Conservation (phyloP, 2,329 filamentous ascomycete species). For the Fusarium dlaminii region DNA sequence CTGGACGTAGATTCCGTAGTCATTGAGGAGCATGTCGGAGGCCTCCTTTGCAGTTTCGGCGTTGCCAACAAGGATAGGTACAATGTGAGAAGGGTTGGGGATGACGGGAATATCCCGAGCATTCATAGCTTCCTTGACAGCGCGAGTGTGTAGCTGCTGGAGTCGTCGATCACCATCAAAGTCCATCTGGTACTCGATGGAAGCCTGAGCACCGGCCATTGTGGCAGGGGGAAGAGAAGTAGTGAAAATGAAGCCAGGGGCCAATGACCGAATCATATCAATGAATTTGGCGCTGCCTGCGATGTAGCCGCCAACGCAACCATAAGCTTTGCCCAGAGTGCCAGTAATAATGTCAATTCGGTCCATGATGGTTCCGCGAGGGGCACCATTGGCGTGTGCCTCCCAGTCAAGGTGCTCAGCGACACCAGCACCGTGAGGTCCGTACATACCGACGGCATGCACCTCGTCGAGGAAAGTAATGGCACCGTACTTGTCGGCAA, state of each 20-base stretch:
- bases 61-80: slow-evolving; percentile 92
- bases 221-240: slow-evolving; percentile 95
- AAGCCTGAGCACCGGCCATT: slow-evolving; percentile 91
- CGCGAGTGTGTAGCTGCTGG: slow-evolving; percentile 95
- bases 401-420: slow-evolving; percentile 97
- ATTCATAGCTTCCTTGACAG: slow-evolving; percentile 85
- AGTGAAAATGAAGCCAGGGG: slow-evolving; percentile 98
- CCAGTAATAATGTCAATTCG: slow-evolving; percentile 98
- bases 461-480: slow-evolving; percentile 99
- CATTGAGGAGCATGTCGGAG: slow-evolving; percentile 88
- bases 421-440: slow-evolving; percentile 92
- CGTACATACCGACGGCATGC: slow-evolving; percentile 99
- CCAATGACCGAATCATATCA: slow-evolving; percentile 92
- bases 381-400: slow-evolving; percentile 77
- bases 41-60: slow-evolving; percentile 92
- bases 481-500: slow-evolving; percentile 97
- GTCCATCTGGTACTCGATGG: slow-evolving; percentile 92
- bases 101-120: slow-evolving; percentile 92
- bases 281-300: slow-evolving; percentile 87
- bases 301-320: slow-evolving; percentile 97
- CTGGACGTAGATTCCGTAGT: slow-evolving; percentile 96
- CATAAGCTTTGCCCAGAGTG: slow-evolving; percentile 96
- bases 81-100: slow-evolving; percentile 95
- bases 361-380: slow-evolving; percentile 89
- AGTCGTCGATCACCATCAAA: slow-evolving; percentile 88